phyloP scores from a whole-genome alignment of 805 yeast species.

The Myxozyma monticola region DNA sequence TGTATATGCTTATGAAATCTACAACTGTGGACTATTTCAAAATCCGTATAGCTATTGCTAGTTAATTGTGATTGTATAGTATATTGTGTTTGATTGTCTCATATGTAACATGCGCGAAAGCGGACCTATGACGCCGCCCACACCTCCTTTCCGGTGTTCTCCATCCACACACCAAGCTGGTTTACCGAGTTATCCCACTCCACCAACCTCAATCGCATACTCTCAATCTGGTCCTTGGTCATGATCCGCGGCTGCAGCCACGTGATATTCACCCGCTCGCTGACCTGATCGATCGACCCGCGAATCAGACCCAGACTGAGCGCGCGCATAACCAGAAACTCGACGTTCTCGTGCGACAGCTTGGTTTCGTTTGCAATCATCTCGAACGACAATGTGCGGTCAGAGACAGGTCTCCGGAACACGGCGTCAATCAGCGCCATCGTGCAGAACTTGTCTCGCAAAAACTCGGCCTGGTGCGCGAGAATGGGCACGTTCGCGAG shows the following conservation, averaged over 20 bases:
- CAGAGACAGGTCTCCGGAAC: conserved; percentile 70
- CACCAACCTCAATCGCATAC: conserved; percentile 69
- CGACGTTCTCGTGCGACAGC: conserved; percentile 69
- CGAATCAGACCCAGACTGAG: conserved; percentile 77
- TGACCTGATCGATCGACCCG: conserved; percentile 90
- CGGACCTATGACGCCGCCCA: too few relatives aligned
- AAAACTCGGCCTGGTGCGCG: conserved; percentile 58
- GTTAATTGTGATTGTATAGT: too few relatives aligned
- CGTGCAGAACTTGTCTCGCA: conserved; percentile 86
- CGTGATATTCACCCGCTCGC: conserved; percentile 70
- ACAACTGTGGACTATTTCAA: too few relatives aligned
- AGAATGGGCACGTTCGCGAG: conserved; percentile 56
- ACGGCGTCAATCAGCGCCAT: conserved; percentile 89
- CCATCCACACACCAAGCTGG: conserved; percentile 61
- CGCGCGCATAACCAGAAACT: conserved; percentile 87
- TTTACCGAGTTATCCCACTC: conserved; percentile 79
- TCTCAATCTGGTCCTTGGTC: conserved; percentile 73
- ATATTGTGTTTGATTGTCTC: too few relatives aligned
- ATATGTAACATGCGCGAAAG: too few relatives aligned
- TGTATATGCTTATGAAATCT: too few relatives aligned
- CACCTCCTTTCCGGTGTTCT: conserved; percentile 55
- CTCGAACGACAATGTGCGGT: conserved; percentile 68
- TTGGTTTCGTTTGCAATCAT: conserved; percentile 75
- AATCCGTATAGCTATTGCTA: too few relatives aligned
- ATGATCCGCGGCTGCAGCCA: conserved; percentile 98